Evolutionary conservation across 1,284 basidiomycete species (phyloP).

Genomic region (Austroboletus olivaceoglutinosus): DNA sequence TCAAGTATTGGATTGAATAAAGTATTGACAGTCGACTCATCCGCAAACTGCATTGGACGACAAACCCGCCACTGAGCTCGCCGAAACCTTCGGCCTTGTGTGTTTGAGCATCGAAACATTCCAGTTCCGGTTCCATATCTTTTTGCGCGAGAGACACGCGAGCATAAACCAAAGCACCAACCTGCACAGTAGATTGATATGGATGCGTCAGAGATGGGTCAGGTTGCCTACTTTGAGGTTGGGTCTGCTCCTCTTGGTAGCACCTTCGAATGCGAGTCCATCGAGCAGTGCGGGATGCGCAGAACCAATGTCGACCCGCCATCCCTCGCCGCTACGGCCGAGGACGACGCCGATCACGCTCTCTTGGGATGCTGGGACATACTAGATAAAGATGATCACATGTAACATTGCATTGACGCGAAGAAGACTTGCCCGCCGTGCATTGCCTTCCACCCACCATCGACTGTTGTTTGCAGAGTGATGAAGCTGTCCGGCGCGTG

Average conservation of each 20-base stretch:
- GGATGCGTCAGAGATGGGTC: neutral
- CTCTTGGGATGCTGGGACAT: constrained; percentile 81
- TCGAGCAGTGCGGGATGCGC: constrained; percentile 77
- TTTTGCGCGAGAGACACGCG: constrained; percentile 83
- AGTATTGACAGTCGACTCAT: constrained; percentile 74
- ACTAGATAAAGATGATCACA: constrained; percentile 46
- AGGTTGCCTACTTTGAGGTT: constrained; percentile 64
- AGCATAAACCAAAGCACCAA: constrained; percentile 79
- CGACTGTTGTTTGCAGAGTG: constrained; percentile 68
- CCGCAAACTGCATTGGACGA: constrained; percentile 70
- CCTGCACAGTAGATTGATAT: constrained; percentile 42
- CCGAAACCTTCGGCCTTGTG: constrained; percentile 82
- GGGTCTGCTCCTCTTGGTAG: constrained; percentile 80
- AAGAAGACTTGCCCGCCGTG: constrained; percentile 56
- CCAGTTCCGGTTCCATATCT: constrained; percentile 87
- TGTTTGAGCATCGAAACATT: constrained; percentile 85
- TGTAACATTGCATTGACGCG: neutral
- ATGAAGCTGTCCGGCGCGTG: constrained; percentile 63
- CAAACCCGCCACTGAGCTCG: constrained; percentile 76
- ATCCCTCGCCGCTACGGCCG: constrained; percentile 74
- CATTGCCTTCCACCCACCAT: constrained; percentile 82
- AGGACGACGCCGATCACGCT: constrained; percentile 72
- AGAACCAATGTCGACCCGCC: constrained; percentile 79
- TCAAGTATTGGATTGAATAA: constrained; percentile 3
- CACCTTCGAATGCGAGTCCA: constrained; percentile 82